Percentiles rank a stretch among this genome's conserved stretches.
Evolutionary conservation across 805 yeast species (phyloP).

Genomic region (Zygoascus ofunaensis): DNA sequence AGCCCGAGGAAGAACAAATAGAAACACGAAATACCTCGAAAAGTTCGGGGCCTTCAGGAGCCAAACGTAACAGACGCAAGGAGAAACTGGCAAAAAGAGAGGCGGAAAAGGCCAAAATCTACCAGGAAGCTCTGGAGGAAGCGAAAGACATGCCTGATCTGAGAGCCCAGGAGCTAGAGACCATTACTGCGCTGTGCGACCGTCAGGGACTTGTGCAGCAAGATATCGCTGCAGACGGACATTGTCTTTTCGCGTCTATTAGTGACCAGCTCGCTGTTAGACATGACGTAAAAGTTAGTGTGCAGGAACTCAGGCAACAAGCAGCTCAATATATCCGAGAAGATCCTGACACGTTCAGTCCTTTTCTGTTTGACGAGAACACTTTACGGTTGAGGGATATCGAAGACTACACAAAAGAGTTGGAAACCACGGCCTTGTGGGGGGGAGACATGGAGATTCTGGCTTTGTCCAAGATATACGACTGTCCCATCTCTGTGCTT

Average conservation of each 20-base stretch:
- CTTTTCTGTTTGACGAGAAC: constrained; percentile 74
- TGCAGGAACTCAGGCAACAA: constrained; percentile 48
- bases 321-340: constrained; percentile 60
- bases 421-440: constrained; percentile 82
- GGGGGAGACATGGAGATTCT: constrained; percentile 90
- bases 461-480: constrained; percentile 64
- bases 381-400: constrained; percentile 57
- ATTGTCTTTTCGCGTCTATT: constrained; percentile 82
- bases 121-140: constrained; percentile 62
- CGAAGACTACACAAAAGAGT: constrained; percentile 55
- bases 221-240: constrained; percentile 87
- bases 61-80: constrained; percentile 69
- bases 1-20: constrained; percentile 19
- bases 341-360: constrained; percentile 63
- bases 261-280: constrained; percentile 63
- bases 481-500: constrained; percentile 66
- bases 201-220: constrained; percentile 42
- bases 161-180: constrained; percentile 61
- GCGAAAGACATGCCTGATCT: constrained; percentile 59
- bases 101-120: constrained; percentile 52
- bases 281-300: constrained; percentile 33
- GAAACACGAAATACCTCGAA: constrained; percentile 7
- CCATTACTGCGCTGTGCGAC: constrained; percentile 46
- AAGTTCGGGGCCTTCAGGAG: constrained; percentile 11
- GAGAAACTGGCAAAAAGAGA: constrained; percentile 73